Evolutionary conservation across 2,329 filamentous ascomycete genomes (phyloP), one percentile per base, ranked within the genome.

Genomic region (Fusarium acutatum): DNA sequence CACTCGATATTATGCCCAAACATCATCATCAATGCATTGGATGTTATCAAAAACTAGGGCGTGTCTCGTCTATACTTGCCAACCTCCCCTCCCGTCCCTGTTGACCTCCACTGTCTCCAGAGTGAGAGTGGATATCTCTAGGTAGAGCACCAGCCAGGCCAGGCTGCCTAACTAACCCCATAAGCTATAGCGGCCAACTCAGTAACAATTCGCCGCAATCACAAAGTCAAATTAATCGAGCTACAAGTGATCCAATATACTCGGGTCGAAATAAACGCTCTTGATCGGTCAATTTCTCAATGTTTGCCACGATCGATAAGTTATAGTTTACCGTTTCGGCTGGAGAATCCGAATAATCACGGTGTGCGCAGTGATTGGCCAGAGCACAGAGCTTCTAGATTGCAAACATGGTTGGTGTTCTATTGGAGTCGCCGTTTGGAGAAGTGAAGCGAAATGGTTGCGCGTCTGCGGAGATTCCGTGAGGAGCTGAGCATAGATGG

Each of bases 391-490:
- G 28, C 64, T 67, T 67, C 53, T 53, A 67, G 44, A 67, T 26
- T 47, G 6, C 24, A 30, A 49, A 46, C 13, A 61, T 72, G 59
- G 64, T 67, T 67, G 49, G 44, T 50, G 35, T 47, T 73, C 64
- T 43, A 47, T 73, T 73, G 66, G 65, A 58, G 67, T 69, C 52
- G 30, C 7, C 28, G 15, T 13, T 69, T 69, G 67, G 70, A 63
- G 70, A 73, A 58, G 57, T 43, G 32, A 41, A 26, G 20, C 22
- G 64, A 34, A 46, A 34, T 60, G 60, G 66, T 34, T 64, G 60
- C 32, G 41, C 6, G 30, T 50, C 57, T 64, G 71, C 61, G 71
- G 71, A 71, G 71, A 71, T 53, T 26, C 66, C 71, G 70, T 73
- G 70, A 73, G 71, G 70, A 73, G 58, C 34, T 57, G 64, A 64